phyloP scores from a whole-genome alignment of 2,329 filamentous ascomycete species.

The Fusarium sp. region DNA sequence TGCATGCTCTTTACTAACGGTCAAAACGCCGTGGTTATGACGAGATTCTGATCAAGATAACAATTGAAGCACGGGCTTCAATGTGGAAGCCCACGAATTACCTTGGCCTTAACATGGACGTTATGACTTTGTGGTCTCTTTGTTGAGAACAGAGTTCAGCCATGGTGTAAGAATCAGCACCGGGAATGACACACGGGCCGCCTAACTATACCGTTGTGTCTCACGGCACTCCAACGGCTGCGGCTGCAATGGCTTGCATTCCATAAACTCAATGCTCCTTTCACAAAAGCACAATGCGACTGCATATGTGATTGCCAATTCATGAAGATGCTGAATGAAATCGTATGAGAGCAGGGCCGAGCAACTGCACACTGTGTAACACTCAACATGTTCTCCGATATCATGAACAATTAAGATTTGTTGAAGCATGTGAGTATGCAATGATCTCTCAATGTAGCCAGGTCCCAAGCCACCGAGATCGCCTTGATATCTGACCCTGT shows the following conservation, averaged over 20 bases:
- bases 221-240: slow-evolving; percentile 25
- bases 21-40: slow-evolving; percentile 4
- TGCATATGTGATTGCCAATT: background rate
- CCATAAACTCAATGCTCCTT: background rate
- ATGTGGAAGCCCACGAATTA: background rate
- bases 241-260: slow-evolving; percentile 13
- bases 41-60: slow-evolving; percentile 14
- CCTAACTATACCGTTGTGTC: slow-evolving; percentile 2
- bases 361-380: background rate
- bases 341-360: background rate
- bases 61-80: slow-evolving; percentile 2
- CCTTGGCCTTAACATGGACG: background rate
- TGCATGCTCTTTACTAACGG: slow-evolving; percentile 32
- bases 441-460: slow-evolving; percentile 5
- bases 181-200: slow-evolving; percentile 25
- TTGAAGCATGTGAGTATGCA: slow-evolving; percentile 17
- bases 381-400: slow-evolving; percentile 5
- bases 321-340: background rate
- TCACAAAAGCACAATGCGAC: background rate
- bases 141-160: slow-evolving; percentile 25
- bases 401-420: background rate
- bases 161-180: slow-evolving; percentile 16
- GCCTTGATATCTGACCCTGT: slow-evolving; percentile 26
- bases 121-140: background rate
- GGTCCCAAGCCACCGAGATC: slow-evolving; percentile 8